Conservation (phyloP, 1,284 basidiomycete species). For the Melampsora medusae region DNA sequence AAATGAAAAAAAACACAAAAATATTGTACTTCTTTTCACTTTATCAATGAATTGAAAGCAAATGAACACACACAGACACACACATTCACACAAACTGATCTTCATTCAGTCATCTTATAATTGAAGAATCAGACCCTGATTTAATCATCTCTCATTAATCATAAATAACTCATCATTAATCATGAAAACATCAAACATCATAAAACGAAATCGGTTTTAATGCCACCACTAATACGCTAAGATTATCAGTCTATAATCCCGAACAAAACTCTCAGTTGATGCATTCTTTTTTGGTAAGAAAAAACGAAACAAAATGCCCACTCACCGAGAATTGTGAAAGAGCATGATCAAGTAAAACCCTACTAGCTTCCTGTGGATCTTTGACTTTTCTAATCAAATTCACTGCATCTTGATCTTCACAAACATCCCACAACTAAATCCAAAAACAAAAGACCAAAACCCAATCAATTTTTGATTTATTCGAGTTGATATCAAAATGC, state of each 20-base stretch:
- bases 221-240: constrained; percentile 39
- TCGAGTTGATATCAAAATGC: background rate
- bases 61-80: no score
- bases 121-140: no score
- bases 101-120: no score
- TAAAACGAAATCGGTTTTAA: constrained; percentile 39
- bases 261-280: no score
- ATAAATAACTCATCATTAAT: background rate
- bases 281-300: no score
- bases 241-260: constrained; percentile 15
- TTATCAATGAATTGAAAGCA: no score
- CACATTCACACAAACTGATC: no score
- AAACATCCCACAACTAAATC: constrained; percentile 91
- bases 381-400: constrained; percentile 72
- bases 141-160: no score
- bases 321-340: constrained; percentile 56
- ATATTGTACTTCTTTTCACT: no score
- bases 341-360: constrained; percentile 77
- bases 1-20: no score
- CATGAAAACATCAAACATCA: constrained; percentile 15
- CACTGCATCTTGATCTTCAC: constrained; percentile 85
- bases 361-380: constrained; percentile 80
- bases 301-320: no score
- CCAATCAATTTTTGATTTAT: background rate
- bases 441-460: background rate